Base-by-base conservation (phyloP, 495 filamentous ascomycete species). In the Glonium stellatum region DNA sequence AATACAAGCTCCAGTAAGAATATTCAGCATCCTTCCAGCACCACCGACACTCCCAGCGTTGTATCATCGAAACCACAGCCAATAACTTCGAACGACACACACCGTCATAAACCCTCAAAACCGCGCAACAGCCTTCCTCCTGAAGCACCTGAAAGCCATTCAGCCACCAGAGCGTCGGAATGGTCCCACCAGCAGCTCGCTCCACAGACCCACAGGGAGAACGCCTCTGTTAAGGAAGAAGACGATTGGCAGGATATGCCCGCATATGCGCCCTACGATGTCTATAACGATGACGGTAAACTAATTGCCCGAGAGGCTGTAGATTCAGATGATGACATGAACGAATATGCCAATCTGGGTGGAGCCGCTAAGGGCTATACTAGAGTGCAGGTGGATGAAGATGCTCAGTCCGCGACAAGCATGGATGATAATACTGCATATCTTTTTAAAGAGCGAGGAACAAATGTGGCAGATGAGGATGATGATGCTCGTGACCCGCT, bases 381-480 rank as follows among this genome's bases (percentile, higher is more conserved):
- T 9, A 80, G 89, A 55, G 89, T 99, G 18, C 83, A 95, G 63
- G 77, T 96, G 34, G 93, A 98, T 67, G 93, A 99, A 59, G 93
- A 99, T 74, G 90, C 85, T 0, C 83, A 93, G 70, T 96, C 91
- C 41, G 86, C 87, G 47, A 97, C 90, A 11, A 96, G 91, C 75
- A 84, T 99, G 85, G 93, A 99, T 69, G 93, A 99, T 53, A 92
- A 97, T 69, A 97, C 95, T 1, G 84, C 87, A 54, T 99, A 99
- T 69, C 79, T 99, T 11, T 98, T 99, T 75, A 92, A 88, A 69
- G 81, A 83, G 44, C 66, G 63, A 47, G 82, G 81, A 11, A 87
- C 82, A 10, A 79, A 80, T 48, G 77, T 83, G 44, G 77, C 77
- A 54, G 76, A 87, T 25, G 88, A 87, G 35, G 89, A 89, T 25